A percentile compares a stretch with the other conserved stretches of the same genome.
These are phyloP conservation scores for Metschnikowia santaceciliae DNA, from an alignment of 805 yeast genomes.

Conservation along the genomic window DNA sequence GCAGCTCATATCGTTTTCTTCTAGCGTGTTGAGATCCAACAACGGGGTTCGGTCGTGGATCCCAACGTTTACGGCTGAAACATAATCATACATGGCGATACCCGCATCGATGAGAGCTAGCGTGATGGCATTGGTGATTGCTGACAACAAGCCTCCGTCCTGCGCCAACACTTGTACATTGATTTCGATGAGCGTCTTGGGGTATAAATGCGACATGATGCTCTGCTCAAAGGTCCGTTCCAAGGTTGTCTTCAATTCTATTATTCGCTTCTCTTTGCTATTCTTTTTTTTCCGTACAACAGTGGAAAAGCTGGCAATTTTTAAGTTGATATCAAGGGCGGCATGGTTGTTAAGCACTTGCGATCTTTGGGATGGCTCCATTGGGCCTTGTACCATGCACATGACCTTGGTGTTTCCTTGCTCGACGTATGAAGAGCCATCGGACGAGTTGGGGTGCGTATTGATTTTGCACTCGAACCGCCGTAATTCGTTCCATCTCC, in stretches of 20 bases:
- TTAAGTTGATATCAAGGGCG: conserved; percentile 57
- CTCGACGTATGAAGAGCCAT: conserved; percentile 89
- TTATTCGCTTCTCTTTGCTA: conserved; percentile 65
- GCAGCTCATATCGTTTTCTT: conserved; percentile 78
- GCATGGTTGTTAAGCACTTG: conserved; percentile 51
- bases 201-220: conserved; percentile 67
- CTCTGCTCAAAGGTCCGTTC: conserved; percentile 72
- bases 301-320: conserved; percentile 78
- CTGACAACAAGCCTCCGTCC: conserved; percentile 84
- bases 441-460: conserved; percentile 83
- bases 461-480: conserved; percentile 75
- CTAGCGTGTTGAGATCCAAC: conserved; percentile 76
- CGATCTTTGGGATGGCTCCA: conserved; percentile 65
- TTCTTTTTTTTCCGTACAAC: conserved; percentile 67
- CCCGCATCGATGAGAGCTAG: conserved; percentile 94
- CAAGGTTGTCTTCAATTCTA: conserved; percentile 63
- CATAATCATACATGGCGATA: conserved; percentile 87
- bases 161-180: conserved; percentile 75
- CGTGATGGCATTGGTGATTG: conserved; percentile 80
- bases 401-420: conserved; percentile 89
- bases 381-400: conserved; percentile 85
- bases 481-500: conserved; percentile 92
- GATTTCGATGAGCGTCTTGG: conserved; percentile 77
- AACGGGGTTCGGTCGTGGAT: conserved; percentile 71
- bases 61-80: conserved; percentile 77